Evolutionary conservation across 768 basidiomycete genomes (phyloP), one percentile per base, ranked within the genome.

Genomic region (Collybiopsis luxurians): DNA sequence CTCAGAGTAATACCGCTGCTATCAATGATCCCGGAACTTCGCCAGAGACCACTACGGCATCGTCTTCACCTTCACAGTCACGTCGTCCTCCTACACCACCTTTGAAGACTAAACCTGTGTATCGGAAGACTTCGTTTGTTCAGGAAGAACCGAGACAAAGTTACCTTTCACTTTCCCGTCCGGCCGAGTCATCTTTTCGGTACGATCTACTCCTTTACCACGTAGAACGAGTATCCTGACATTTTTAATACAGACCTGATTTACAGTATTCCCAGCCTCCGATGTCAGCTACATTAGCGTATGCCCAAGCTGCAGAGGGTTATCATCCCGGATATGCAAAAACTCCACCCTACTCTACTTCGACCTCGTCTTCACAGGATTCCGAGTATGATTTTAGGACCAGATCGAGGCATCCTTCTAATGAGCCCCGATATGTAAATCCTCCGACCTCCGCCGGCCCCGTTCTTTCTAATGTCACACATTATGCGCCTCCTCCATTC

Each of bases 41-140:
- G 24, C 43, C 54, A 1, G 28, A 11, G 15, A 43, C 31, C 30
- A 34, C 15, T 43, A 31, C 17, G 6, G 53, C 42, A 24, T 55
- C 54, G 3, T 46, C 54, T 38, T 55, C 54, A 11, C 54, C 54
- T 44, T 55, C 54, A 45, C 44, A 55, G n/a, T 36, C 54, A 23
- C 54, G 49, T n/a, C 46, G 53, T 42, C 53, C 53, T 28, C 53
- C 53, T 3, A 40, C 53, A 27, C 53, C 53, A 11, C 53, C 53
- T 30, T 17, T 54, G 40, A 42, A 44, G 11, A 54, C 53, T 3
- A 54, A 54, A 34, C 53, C 53, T 12, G 40, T 54, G 11, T 54
- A 54, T 45, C 53, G 53, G 27, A 54, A 54, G 30, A 1, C 53
- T 23, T 54, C 53, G 9, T 54, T 54, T 17, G 42, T 44, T n/a